Evolutionary conservation across 2,329 filamentous ascomycete genomes (phyloP).

Genomic region (Verticillium isaacii): DNA sequence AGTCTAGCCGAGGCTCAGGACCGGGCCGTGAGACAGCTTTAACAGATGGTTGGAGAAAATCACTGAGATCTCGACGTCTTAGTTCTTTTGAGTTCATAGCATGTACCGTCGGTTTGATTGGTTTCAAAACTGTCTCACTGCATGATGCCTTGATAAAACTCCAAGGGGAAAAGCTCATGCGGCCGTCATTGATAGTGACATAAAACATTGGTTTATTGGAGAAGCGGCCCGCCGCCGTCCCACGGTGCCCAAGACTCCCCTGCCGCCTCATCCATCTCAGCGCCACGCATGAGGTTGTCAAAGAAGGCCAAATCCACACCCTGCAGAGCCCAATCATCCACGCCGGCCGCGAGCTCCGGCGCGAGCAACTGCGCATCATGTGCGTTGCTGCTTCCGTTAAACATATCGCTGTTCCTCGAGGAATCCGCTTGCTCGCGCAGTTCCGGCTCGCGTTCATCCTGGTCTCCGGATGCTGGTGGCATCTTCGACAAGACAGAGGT

Average conservation of each 20-base stretch:
- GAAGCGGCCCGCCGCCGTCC: neutral
- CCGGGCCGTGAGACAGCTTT: too few relatives aligned
- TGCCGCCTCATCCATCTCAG: neutral
- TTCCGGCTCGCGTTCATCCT: neutral
- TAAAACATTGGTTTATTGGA: too few relatives aligned
- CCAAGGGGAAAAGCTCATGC: too few relatives aligned
- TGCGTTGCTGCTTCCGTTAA: neutral
- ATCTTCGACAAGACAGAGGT: conserved; percentile 1
- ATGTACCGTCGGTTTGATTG: too few relatives aligned
- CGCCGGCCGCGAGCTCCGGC: conserved; percentile 9
- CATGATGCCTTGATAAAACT: too few relatives aligned
- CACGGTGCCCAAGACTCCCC: neutral
- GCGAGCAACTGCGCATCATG: neutral
- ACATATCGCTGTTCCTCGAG: neutral
- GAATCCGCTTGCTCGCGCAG: neutral
- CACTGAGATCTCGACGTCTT: too few relatives aligned
- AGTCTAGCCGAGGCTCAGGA: too few relatives aligned
- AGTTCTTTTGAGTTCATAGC: too few relatives aligned
- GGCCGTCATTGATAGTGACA: too few relatives aligned
- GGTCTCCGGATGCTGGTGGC: neutral
- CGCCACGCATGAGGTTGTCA: conserved; percentile 10
- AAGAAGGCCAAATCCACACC: conserved; percentile 26
- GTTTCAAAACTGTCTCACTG: too few relatives aligned
- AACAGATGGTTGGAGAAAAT: too few relatives aligned
- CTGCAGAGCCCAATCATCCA: conserved; percentile 17